Evolutionary conservation across 257 asterid species (phyloP), one percentile per base, ranked within the genome.

Genomic region (Thymus quinquecostatus): DNA sequence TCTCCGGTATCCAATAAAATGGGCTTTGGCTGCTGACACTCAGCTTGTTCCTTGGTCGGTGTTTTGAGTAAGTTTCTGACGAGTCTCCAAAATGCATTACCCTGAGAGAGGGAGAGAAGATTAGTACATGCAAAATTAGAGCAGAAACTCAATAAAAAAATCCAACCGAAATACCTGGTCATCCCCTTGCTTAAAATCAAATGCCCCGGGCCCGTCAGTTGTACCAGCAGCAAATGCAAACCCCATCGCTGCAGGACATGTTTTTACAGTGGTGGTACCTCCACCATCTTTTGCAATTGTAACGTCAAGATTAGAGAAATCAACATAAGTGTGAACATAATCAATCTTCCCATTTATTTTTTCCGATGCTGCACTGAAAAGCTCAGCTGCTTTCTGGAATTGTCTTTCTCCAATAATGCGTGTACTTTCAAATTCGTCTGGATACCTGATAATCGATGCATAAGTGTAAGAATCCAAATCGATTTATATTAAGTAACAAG

Each of bases 161-260:
- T 59, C 54, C 5, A 72, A 66, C 33, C 60, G 56, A 10, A 48
- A 73, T 81, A 92, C 99, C 88, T 81, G 68, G 81, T 87, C 75
- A 84, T 95, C 99, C 49, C 99, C 99, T 82, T 95, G 98, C 80
- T 78, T 92, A 79, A 95, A 95, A 85, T 95, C 98, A 80, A 95
- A 95, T 79, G 99, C 99, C 73, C 99, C 99, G 14, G 99, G 99
- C 56, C 99, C 99, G 79, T 95, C 99, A 40, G 99, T 95, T 72
- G 99, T 95, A 73, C 99, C 99, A 57, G 99, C 99, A 72, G 99
- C 99, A 83, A 95, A 95, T 49, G 90, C 96, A 82, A 95, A 95
- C 13, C 99, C 99, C 99, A 95, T 89, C 8, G 99, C 96, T 10
- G 99, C 98, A 64, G 99, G 97, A 79, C 99, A 95, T 41, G 99